Percentiles rank a stretch among this genome's conserved stretches.
These are phyloP conservation scores for Penicillium vulpinum DNA, from an alignment of 2,329 filamentous ascomycete genomes.

Conservation along the genomic window DNA sequence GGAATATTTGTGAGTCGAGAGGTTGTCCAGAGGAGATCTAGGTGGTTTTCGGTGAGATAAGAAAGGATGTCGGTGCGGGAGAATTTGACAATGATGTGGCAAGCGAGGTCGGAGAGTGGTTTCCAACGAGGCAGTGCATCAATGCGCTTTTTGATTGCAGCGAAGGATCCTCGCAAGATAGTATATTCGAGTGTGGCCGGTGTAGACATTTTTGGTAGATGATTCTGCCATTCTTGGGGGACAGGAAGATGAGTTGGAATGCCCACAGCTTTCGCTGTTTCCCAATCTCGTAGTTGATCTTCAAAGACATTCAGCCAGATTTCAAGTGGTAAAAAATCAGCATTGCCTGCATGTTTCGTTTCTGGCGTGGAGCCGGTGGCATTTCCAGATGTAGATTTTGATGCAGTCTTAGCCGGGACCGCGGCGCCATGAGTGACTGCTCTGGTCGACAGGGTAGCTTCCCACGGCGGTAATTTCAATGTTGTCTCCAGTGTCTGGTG, in stretches of 20 bases:
- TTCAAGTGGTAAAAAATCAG: constrained; percentile 68
- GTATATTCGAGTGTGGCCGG: constrained; percentile 80
- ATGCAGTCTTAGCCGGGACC: constrained; percentile 8
- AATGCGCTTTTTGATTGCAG: constrained; percentile 72
- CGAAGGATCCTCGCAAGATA: constrained; percentile 70
- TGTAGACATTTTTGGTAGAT: constrained; percentile 64
- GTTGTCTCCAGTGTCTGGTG: constrained; percentile 34
- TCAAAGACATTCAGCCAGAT: constrained; percentile 85
- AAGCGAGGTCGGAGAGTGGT: constrained; percentile 75
- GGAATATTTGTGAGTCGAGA: constrained; percentile 80
- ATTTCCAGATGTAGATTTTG: constrained; percentile 36
- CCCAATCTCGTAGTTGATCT: constrained; percentile 82
- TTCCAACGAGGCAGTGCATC: constrained; percentile 66
- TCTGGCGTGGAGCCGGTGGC: constrained; percentile 31
- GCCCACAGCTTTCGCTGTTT: constrained; percentile 76
- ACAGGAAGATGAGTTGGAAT: constrained; percentile 75
- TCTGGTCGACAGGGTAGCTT: constrained; percentile 15
- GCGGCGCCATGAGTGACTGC: constrained; percentile 14
- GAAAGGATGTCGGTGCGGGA: constrained; percentile 75
- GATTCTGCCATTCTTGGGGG: constrained; percentile 70
- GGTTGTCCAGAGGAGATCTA: constrained; percentile 80
- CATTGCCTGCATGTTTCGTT: constrained; percentile 20
- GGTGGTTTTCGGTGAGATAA: constrained; percentile 66
- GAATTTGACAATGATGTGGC: constrained; percentile 90
- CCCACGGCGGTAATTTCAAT: constrained; percentile 27